Base-by-base conservation (phyloP, 805 yeast genomes). In the Komagataella kurtzmanii region DNA sequence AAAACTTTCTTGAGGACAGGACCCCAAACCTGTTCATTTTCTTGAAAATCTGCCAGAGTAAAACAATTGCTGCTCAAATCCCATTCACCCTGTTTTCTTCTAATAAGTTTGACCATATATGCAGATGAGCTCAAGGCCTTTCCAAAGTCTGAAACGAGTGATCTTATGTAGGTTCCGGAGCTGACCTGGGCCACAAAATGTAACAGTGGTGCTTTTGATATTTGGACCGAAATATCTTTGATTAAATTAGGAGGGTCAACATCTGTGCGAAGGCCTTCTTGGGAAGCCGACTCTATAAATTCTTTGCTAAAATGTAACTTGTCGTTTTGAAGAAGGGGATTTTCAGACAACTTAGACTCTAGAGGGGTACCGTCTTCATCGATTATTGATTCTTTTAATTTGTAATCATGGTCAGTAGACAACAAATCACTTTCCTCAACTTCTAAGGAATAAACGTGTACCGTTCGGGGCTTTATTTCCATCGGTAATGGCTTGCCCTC, bases 131-230 rank as follows among this genome's bases (percentile, higher is more conserved):
- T 82, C 61, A 90, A 68, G 0, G 91, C 85, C 54, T 85, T 77
- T 1, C 96, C 98, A 47, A 87, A 72, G 61, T 93, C 99, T 66
- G 95, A 88, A 49, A 93, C 74, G 51, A 93, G 69, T 2, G 97
- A 85, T 57, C 99, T 76, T 49, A 93, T 89, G 60, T 93, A 93
- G 0, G 98, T 93, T 1, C 99, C 99, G 0, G 97, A 88, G 1
- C 96, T 85, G 0, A 91, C 99, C 43, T 78, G 75, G 3, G 95
- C 79, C 14, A 75, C 76, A 57, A 93, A 79, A 58, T 85, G 90
- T 23, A 91, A 59, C 49, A 84, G 58, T 2, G 95, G 93, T 2
- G 88, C 81, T 55, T 76, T 72, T 53, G 71, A 74, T 2, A 56
- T 59, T 1, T 70, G 75, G 14, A 5, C 6, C 10, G 40, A 30